Evolutionary conservation across 768 basidiomycete genomes (phyloP).

Genomic region (Termitomyces sp.): DNA sequence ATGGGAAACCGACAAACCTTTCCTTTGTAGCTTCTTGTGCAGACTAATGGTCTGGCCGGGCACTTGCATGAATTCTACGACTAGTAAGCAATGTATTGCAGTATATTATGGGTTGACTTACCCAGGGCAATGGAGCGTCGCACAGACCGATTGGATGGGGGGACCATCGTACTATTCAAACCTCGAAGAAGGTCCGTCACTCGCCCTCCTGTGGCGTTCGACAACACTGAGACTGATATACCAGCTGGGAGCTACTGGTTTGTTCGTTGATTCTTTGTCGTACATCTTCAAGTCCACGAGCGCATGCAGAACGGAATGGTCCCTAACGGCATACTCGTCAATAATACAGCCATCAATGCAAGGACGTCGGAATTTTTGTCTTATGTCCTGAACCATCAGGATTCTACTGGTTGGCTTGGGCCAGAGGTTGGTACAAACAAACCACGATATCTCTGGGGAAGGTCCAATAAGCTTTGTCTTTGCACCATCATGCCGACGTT

Average conservation of each 20-base stretch:
- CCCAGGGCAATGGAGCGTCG: slow-evolving; percentile 19
- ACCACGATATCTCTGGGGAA: slow-evolving; percentile 49
- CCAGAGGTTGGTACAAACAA: slow-evolving; percentile 49
- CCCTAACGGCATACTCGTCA: slow-evolving; percentile 42
- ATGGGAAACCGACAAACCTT: not conserved
- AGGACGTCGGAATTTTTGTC: slow-evolving; percentile 43
- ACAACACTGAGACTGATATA: not conserved
- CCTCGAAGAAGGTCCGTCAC: slow-evolving; percentile 33
- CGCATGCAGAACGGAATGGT: slow-evolving; percentile 44
- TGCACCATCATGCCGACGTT: not conserved
- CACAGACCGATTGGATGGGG: slow-evolving; percentile 38
- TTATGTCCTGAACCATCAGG: slow-evolving; percentile 47
- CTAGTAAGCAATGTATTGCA: slow-evolving; percentile 1
- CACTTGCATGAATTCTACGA: slow-evolving; percentile 34
- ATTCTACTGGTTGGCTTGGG: slow-evolving; percentile 50
- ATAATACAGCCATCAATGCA: slow-evolving; percentile 38
- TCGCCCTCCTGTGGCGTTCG: too few species aligned
- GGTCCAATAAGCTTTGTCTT: slow-evolving; percentile 18
- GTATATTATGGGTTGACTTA: not conserved
- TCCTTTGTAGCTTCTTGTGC: slow-evolving; percentile 30
- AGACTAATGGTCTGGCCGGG: slow-evolving; percentile 38
- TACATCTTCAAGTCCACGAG: not conserved
- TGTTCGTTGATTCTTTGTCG: slow-evolving; percentile 26
- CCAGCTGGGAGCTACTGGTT: slow-evolving; percentile 57
- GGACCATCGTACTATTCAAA: slow-evolving; percentile 34